A percentile compares a stretch with the other conserved stretches of the same genome.
Evolutionary conservation across 805 yeast species (phyloP).

Genomic region (Saccharomycopsis javanensis): DNA sequence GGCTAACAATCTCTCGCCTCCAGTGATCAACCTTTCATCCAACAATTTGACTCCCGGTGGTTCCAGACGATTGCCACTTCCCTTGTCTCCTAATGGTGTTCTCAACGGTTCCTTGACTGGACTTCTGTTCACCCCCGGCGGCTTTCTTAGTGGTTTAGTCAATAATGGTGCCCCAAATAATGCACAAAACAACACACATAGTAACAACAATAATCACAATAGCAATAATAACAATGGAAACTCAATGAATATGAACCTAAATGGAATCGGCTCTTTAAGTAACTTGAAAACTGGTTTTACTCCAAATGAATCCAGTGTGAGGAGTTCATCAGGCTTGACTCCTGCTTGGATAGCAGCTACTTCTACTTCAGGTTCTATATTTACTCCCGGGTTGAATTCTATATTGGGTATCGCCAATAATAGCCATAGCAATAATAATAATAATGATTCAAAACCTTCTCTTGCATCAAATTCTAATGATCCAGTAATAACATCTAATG

Average conservation of each 20-base stretch:
- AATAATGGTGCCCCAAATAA: not conserved
- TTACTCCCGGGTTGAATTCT: constrained; percentile 38
- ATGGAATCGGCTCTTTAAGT: not conserved
- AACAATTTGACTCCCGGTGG: constrained; percentile 47
- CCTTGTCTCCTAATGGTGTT: constrained; percentile 14
- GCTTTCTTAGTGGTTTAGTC: not conserved
- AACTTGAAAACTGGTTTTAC: constrained; percentile 11
- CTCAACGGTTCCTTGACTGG: not conserved
- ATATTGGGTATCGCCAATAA: constrained; percentile 20
- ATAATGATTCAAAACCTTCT: not conserved
- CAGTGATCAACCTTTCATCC: constrained; percentile 34
- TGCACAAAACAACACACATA: not conserved
- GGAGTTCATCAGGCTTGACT: constrained; percentile 1
- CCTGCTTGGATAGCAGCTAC: constrained; percentile 1
- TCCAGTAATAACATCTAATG: not conserved
- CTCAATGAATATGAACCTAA: not conserved
- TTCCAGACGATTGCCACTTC: constrained; percentile 45
- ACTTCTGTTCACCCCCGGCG: not conserved
- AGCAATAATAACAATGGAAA: not conserved
- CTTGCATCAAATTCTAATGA: not conserved
- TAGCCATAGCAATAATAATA: constrained; percentile 11
- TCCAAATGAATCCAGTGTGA: constrained; percentile 56
- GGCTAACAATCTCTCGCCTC: constrained; percentile 16
- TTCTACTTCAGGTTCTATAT: constrained; percentile 20
- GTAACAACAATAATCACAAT: not conserved